Conservation (phyloP, 352 stramenopile species). For the Globisporangium mamillatum region DNA sequence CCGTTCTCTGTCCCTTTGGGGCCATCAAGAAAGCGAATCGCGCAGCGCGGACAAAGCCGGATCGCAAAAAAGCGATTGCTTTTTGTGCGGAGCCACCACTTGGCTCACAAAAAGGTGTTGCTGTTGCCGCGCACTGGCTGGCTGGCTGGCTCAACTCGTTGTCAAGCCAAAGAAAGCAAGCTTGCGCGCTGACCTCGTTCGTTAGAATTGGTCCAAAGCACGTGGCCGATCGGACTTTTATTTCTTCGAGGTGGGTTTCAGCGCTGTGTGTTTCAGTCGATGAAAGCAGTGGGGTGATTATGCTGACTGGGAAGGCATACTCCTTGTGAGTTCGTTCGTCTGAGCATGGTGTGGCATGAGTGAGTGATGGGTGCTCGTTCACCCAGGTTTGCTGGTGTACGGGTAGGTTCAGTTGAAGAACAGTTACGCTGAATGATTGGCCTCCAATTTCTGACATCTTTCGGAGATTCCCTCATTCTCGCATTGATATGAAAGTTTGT, state of each 20-base stretch:
- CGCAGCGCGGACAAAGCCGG: conserved; percentile 7
- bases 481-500: not conserved
- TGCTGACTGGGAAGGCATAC: not conserved
- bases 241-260: not conserved
- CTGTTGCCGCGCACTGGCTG: not conserved
- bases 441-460: not conserved
- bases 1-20: not conserved
- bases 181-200: not conserved
- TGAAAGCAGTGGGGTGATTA: not conserved
- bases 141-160: not conserved
- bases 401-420: conserved; percentile 8
- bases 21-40: conserved; percentile 5
- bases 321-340: not conserved
- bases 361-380: not conserved
- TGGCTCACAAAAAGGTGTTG: not conserved
- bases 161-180: not conserved
- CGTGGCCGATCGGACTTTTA: not conserved
- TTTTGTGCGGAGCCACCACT: not conserved
- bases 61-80: not conserved
- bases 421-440: not conserved
- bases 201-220: not conserved
- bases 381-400: not conserved
- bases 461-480: not conserved
- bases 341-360: not conserved
- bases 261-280: not conserved